Evolutionary conservation across 2,329 filamentous ascomycete species (phyloP).

Genomic region (Epichloe coenophiala): DNA sequence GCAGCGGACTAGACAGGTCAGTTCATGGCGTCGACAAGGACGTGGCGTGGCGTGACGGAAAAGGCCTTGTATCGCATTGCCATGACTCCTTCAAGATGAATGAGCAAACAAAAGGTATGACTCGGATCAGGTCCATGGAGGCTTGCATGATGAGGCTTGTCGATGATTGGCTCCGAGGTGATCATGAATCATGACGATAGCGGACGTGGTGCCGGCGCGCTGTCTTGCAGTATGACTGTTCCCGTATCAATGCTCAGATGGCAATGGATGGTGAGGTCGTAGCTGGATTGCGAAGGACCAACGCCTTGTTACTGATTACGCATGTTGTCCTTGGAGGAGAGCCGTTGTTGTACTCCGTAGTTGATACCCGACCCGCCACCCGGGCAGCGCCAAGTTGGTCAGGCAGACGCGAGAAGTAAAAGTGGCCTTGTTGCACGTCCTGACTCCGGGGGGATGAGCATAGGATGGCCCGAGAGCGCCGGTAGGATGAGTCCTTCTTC

Average conservation of each 20-base stretch:
- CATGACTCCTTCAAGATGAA: not conserved
- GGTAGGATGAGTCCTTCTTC: not conserved
- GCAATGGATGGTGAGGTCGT: not conserved
- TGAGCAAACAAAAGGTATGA: not conserved
- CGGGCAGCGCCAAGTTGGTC: not conserved
- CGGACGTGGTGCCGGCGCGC: not conserved
- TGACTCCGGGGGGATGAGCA: no score
- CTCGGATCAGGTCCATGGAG: not conserved
- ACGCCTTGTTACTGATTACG: not conserved
- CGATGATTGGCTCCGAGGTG: conserved; percentile 1
- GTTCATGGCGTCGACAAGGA: not conserved
- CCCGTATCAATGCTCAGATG: not conserved
- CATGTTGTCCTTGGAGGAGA: not conserved
- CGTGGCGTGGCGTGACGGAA: not conserved
- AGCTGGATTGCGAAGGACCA: not conserved
- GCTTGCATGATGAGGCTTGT: not conserved
- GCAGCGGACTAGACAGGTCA: not conserved
- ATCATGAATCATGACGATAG: conserved; percentile 2
- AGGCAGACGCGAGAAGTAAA: not conserved
- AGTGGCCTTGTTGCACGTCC: no score
- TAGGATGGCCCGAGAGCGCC: not conserved
- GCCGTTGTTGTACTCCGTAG: not conserved
- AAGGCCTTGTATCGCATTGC: not conserved
- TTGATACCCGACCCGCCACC: conserved; percentile 6
- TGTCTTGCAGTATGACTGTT: not conserved